Percentiles rank a stretch among this genome's conserved stretches.
phyloP scores from a whole-genome alignment of 2,329 filamentous ascomycete species.

The Curvularia hawaiiensis region DNA sequence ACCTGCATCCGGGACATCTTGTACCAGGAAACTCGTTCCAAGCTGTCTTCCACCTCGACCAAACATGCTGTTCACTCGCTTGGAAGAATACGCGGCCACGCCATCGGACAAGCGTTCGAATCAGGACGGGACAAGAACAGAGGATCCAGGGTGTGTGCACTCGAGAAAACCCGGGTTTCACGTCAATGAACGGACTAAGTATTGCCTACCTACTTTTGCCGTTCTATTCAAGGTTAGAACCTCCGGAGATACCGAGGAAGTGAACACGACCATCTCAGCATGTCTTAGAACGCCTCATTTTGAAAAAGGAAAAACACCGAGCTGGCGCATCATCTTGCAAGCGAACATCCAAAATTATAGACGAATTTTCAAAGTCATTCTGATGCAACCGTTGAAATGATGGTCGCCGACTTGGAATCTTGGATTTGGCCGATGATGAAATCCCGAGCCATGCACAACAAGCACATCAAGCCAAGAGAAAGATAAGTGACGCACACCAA shows the following conservation, averaged over 20 bases:
- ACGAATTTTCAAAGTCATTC: not conserved
- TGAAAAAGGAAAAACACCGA: not conserved
- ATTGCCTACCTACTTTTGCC: constrained; percentile 12
- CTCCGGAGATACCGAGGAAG: constrained; percentile 17
- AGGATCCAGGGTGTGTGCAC: not conserved
- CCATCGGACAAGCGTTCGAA: not conserved
- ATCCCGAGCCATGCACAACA: constrained; percentile 2
- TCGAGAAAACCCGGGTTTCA: constrained; percentile 7
- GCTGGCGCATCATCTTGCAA: constrained; percentile 1
- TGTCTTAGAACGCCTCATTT: constrained; percentile 6
- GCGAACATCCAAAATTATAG: not conserved
- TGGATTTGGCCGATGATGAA: constrained; percentile 6
- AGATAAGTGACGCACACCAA: constrained; percentile 6
- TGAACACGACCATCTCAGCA: constrained; percentile 6
- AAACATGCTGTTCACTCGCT: not conserved
- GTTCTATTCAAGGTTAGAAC: constrained; percentile 14
- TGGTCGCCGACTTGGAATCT: constrained; percentile 1
- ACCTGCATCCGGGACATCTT: constrained; percentile 26
- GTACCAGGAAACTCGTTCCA: constrained; percentile 8
- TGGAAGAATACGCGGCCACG: constrained; percentile 11
- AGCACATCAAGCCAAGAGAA: not conserved
- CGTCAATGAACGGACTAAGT: constrained; percentile 10
- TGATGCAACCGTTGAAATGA: not conserved
- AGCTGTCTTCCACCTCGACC: not conserved
- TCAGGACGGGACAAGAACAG: constrained; percentile 7